phyloP scores from a whole-genome alignment of 805 yeast genomes.

The Barnettozyma botsteinii region DNA sequence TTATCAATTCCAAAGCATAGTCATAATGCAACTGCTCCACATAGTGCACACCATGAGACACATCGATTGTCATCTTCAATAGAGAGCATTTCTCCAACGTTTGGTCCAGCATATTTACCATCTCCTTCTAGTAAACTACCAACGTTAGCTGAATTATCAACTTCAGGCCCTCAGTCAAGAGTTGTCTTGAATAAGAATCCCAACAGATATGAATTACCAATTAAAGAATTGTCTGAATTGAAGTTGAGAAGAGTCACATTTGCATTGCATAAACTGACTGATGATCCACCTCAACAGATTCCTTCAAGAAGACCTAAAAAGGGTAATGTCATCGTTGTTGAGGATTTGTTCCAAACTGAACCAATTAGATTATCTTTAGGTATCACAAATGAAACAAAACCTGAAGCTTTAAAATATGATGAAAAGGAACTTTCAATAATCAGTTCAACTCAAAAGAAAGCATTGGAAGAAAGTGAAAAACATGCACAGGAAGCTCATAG shows the following conservation, averaged over 20 bases:
- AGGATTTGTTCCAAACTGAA: slow-evolving; percentile 51
- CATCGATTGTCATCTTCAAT: slow-evolving; percentile 9
- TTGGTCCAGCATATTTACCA: slow-evolving; percentile 7
- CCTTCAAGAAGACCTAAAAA: slow-evolving; percentile 78
- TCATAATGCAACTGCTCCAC: neutral
- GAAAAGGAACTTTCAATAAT: slow-evolving; percentile 48
- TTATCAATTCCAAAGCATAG: slow-evolving; percentile 14
- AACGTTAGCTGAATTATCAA: slow-evolving; percentile 2
- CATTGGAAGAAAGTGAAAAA: slow-evolving; percentile 54
- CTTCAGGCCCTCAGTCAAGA: slow-evolving; percentile 15
- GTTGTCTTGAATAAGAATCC: slow-evolving; percentile 42
- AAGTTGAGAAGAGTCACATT: slow-evolving; percentile 64
- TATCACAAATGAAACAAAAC: slow-evolving; percentile 43
- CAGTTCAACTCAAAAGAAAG: slow-evolving; percentile 49
- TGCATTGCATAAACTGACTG: slow-evolving; percentile 63
- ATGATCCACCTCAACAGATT: slow-evolving; percentile 91
- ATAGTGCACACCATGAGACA: neutral
- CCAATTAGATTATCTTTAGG: slow-evolving; percentile 66
- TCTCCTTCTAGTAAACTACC: slow-evolving; percentile 8
- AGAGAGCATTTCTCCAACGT: slow-evolving; percentile 15
- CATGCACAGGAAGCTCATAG: slow-evolving; percentile 75
- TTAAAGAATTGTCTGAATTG: slow-evolving; percentile 25
- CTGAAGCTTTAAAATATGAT: slow-evolving; percentile 18
- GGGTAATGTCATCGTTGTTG: slow-evolving; percentile 73
- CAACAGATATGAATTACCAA: slow-evolving; percentile 31